phyloP scores from a whole-genome alignment of 345 rosid species.

The Rhizophora mangle region DNA sequence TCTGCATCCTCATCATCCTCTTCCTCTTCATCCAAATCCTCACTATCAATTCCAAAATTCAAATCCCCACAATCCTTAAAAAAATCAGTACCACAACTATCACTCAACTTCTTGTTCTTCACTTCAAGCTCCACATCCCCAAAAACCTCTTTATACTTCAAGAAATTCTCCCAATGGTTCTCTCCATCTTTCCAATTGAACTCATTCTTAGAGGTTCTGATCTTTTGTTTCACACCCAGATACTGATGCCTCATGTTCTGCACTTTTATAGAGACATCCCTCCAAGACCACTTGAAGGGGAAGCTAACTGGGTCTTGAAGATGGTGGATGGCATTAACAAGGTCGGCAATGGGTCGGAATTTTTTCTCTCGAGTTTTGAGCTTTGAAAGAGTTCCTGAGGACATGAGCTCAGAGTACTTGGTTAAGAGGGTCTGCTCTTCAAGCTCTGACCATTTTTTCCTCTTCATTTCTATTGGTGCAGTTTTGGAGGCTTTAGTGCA shows the following conservation, averaged over 20 bases:
- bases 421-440: conserved; percentile 59
- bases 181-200: conserved; percentile 71
- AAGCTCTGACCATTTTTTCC: conserved; percentile 71
- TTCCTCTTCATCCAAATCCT: conserved; percentile 51
- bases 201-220: conserved; percentile 46
- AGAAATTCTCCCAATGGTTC: conserved; percentile 74
- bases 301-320: conserved; percentile 51
- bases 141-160: conserved; percentile 69
- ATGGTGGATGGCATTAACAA: conserved; percentile 61
- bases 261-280: conserved; percentile 73
- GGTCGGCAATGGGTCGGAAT: conserved; percentile 71
- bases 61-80: conserved; percentile 36
- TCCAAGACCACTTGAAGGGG: conserved; percentile 83
- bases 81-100: conserved; percentile 35
- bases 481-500: not conserved
- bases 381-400: conserved; percentile 57
- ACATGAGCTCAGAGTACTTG: conserved; percentile 56
- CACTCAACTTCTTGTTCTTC: conserved; percentile 43
- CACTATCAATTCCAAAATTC: conserved; percentile 50
- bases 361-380: conserved; percentile 79
- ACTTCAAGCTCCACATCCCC: conserved; percentile 73
- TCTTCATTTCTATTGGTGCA: conserved; percentile 40
- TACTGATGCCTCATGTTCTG: conserved; percentile 89
- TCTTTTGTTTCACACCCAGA: conserved; percentile 82
- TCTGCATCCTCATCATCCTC: conserved; percentile 34